Percentiles rank a stretch among this genome's conserved stretches.
Conservation (phyloP, 495 filamentous ascomycete species). For the Gamarada debralockiae region DNA sequence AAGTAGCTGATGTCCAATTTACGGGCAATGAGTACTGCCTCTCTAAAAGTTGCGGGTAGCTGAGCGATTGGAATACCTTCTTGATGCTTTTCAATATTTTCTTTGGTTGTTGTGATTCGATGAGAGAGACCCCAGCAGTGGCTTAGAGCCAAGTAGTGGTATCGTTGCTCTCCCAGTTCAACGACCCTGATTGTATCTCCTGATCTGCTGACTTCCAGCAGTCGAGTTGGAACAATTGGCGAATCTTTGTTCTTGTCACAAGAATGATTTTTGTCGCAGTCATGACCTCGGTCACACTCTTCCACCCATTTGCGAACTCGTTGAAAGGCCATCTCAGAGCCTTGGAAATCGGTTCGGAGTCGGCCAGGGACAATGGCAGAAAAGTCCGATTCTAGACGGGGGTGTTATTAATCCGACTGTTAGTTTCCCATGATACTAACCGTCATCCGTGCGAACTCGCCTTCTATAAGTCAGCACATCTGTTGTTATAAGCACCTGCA, state of each 20-base stretch:
- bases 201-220: background rate
- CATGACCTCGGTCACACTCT: background rate
- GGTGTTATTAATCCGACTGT: background rate
- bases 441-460: background rate
- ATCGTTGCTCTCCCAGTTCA: background rate
- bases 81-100: background rate
- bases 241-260: background rate
- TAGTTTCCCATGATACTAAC: background rate
- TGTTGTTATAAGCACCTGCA: too few species aligned
- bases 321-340: background rate
- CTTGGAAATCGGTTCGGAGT: background rate
- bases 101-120: background rate
- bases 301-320: background rate
- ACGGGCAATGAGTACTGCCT: slow-evolving; percentile 3
- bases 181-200: background rate
- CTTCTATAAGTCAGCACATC: background rate
- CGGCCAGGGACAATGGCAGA: background rate
- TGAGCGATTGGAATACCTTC: background rate
- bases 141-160: background rate
- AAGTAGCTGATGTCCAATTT: slow-evolving; percentile 2
- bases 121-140: background rate
- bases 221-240: background rate
- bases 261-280: background rate
- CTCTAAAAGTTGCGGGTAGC: slow-evolving; percentile 7
- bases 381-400: background rate